These are phyloP conservation scores for Populus hybrid DNA, from an alignment of 441 rosid genomes.

Conservation along the genomic window DNA sequence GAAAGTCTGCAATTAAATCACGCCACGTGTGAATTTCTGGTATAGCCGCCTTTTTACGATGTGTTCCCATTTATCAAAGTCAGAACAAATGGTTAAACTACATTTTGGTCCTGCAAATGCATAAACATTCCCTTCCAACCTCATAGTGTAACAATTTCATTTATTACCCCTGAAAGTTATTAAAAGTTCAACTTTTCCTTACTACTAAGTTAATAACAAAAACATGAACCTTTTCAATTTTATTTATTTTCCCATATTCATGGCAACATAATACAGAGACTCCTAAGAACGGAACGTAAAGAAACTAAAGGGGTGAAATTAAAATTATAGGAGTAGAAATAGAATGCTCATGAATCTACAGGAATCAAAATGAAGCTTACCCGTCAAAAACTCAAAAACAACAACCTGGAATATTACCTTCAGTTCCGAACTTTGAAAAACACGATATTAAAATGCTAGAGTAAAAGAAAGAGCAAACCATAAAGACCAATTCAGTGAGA, in stretches of 20 bases:
- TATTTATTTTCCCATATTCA: not conserved
- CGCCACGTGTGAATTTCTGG: not conserved
- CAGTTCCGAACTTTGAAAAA: not conserved
- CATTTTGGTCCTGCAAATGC: not conserved
- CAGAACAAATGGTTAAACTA: not conserved
- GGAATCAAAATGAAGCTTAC: not conserved
- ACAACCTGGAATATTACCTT: not conserved
- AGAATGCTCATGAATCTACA: not conserved
- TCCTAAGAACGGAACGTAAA: not conserved
- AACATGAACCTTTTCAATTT: not conserved
- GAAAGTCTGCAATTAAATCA: no score
- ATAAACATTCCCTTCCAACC: not conserved
- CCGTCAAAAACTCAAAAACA: not conserved
- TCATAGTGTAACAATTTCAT: not conserved
- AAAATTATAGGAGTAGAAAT: no score
- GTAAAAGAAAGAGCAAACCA: not conserved
- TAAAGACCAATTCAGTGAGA: not conserved
- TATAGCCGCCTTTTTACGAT: not conserved
- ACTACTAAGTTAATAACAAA: not conserved
- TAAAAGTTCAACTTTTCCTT: not conserved
- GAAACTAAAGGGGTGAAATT: not conserved
- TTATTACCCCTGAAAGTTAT: not conserved
- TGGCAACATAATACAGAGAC: not conserved
- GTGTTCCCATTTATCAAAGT: not conserved
- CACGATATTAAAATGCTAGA: not conserved